Evolutionary conservation across 768 basidiomycete species (phyloP).

Genomic region (Serendipita indica): DNA sequence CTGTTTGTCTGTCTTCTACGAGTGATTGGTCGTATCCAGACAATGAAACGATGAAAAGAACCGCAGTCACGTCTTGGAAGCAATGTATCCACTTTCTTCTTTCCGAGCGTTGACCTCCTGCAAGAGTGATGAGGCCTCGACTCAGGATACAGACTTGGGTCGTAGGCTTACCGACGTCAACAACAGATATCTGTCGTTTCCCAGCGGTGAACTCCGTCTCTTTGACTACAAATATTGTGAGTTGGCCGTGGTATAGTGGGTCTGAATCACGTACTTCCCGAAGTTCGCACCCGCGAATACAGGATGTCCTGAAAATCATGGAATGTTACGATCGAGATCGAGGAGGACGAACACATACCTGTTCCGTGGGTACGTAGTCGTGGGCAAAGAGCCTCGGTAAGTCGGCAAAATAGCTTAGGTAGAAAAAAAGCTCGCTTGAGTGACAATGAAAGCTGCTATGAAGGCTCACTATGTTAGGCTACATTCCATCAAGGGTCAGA

Average conservation of each 20-base stretch:
- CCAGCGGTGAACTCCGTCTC: constrained; percentile 70
- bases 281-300: constrained; percentile 70
- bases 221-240: constrained; percentile 34
- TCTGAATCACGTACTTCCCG: constrained; percentile 35
- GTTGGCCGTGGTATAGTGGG: background rate
- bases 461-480: constrained; percentile 38
- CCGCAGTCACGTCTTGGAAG: constrained; percentile 88
- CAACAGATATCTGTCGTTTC: constrained; percentile 79
- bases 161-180: constrained; percentile 42
- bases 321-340: background rate
- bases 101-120: constrained; percentile 83
- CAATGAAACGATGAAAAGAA: constrained; percentile 79
- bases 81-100: constrained; percentile 89
- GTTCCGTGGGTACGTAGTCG: constrained; percentile 57
- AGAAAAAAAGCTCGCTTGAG: background rate
- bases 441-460: background rate
- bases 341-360: constrained; percentile 20
- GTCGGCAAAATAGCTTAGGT: constrained; percentile 46
- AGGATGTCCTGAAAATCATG: constrained; percentile 47
- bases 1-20: constrained; percentile 82
- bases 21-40: constrained; percentile 92
- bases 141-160: constrained; percentile 18
- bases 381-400: constrained; percentile 68
- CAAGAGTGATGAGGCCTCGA: background rate
- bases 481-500: constrained; percentile 8